Conservation (phyloP, 2,329 filamentous ascomycete genomes). For the Falciphora oryzae region DNA sequence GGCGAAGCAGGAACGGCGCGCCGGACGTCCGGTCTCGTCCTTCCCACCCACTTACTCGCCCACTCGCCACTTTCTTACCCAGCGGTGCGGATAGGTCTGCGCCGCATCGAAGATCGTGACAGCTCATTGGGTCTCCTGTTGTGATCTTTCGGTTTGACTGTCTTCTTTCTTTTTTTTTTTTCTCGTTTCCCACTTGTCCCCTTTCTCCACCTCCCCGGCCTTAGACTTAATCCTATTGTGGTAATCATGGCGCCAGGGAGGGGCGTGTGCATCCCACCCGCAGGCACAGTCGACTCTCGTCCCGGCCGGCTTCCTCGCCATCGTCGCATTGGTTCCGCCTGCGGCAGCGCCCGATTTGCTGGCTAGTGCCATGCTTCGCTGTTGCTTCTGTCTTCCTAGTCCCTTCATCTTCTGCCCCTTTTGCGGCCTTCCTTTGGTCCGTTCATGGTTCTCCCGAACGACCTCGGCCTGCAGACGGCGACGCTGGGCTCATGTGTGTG, state of each 20-base stretch:
- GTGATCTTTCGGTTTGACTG: background rate
- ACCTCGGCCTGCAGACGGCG: background rate
- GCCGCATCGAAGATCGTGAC: background rate
- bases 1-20: background rate
- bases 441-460: too few relatives aligned
- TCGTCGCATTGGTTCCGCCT: background rate
- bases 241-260: background rate
- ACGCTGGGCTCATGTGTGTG: background rate
- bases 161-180: background rate
- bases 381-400: background rate
- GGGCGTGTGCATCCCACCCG: background rate
- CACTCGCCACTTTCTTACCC: background rate
- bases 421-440: background rate
- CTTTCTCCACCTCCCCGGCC: background rate
- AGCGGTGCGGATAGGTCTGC: background rate
- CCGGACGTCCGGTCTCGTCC: conserved; percentile 5
- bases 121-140: background rate
- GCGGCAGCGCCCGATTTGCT: background rate
- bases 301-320: background rate
- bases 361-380: background rate
- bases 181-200: background rate
- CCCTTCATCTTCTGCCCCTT: background rate
- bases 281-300: background rate
- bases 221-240: background rate
- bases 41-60: background rate